Conservation (phyloP, 345 rosid species). For the Murraya paniculata region DNA sequence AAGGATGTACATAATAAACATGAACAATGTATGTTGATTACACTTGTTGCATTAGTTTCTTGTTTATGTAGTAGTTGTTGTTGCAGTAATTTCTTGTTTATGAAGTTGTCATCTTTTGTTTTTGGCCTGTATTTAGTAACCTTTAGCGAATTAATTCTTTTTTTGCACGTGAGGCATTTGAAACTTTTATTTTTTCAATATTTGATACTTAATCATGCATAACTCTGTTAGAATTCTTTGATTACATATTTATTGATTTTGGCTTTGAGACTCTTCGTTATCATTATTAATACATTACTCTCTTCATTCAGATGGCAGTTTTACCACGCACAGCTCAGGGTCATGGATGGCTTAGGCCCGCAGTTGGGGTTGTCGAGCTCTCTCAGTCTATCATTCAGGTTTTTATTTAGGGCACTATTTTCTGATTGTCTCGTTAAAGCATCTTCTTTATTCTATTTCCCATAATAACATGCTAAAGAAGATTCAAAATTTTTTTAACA, state of each 20-base stretch:
- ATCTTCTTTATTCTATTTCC: not conserved
- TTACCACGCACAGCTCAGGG: slow-evolving; percentile 84
- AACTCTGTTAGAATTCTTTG: not conserved
- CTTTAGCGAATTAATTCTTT: not conserved
- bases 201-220: not conserved
- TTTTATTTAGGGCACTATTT: slow-evolving; percentile 12
- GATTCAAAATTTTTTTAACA: not conserved
- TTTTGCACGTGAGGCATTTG: not conserved
- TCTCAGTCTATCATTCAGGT: slow-evolving; percentile 98
- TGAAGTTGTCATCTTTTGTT: not conserved
- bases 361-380: slow-evolving; percentile 89
- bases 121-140: not conserved
- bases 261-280: not conserved
- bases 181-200: not conserved
- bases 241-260: slow-evolving; percentile 1
- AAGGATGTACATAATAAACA: not conserved
- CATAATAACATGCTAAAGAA: not conserved
- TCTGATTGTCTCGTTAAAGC: not conserved
- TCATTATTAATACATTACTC: slow-evolving; percentile 7
- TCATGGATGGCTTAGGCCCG: slow-evolving; percentile 99
- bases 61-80: not conserved
- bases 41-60: not conserved
- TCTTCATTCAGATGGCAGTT: slow-evolving; percentile 78
- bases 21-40: not conserved
- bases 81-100: not conserved